Percentiles rank a stretch among this genome's conserved stretches.
These are phyloP conservation scores for Sporobolus alterniflorus DNA, from an alignment of 202 grass and related monocot species.

Conservation along the genomic window DNA sequence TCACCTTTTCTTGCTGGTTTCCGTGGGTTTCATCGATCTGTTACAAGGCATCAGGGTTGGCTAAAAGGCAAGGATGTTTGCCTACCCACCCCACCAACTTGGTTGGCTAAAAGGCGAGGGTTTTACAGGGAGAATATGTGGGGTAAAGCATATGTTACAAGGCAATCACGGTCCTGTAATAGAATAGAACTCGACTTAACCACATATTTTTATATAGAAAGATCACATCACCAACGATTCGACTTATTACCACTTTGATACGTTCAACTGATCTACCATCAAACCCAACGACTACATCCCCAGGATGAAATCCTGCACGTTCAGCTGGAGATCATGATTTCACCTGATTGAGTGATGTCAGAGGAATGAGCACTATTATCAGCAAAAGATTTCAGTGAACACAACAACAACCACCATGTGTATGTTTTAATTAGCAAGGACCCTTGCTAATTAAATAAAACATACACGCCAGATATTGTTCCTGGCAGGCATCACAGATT, in stretches of 20 bases:
- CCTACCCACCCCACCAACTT: no score
- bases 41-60: no score
- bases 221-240: conserved; percentile 7
- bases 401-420: not conserved
- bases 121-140: not conserved
- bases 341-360: conserved; percentile 69
- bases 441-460: no score
- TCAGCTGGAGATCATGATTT: conserved; percentile 77
- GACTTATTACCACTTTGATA: conserved; percentile 72
- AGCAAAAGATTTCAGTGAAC: no score
- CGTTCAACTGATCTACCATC: conserved; percentile 67
- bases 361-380: not conserved
- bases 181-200: not conserved
- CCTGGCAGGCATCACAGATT: no score
- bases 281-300: conserved; percentile 80
- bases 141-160: conserved; percentile 4
- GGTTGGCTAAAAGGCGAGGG: not conserved
- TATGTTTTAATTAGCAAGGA: no score
- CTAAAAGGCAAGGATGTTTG: no score
- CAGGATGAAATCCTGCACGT: conserved; percentile 75
- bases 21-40: not conserved
- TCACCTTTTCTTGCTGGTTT: not conserved
- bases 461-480: no score
- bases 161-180: no score
- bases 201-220: not conserved